These are phyloP conservation scores for Fusarium buharicum DNA, from an alignment of 2,329 filamentous ascomycete genomes.

Conservation along the genomic window DNA sequence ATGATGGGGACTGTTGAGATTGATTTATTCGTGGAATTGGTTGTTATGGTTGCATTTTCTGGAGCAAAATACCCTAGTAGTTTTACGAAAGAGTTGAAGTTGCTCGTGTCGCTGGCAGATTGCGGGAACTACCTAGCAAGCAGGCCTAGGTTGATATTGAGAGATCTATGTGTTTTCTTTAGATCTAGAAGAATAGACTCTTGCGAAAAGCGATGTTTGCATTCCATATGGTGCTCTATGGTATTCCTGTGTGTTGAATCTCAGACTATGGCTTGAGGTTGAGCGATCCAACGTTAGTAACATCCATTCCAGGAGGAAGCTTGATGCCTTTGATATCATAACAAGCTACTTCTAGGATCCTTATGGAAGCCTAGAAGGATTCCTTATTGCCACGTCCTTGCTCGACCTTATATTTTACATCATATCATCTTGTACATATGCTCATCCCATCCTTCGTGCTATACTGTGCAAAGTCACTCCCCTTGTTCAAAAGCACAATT, in stretches of 20 bases:
- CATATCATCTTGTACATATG: slow-evolving; percentile 18
- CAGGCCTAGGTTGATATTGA: slow-evolving; percentile 25
- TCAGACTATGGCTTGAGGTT: not conserved
- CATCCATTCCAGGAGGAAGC: slow-evolving; percentile 5
- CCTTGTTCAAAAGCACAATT: slow-evolving; percentile 1
- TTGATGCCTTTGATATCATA: not conserved
- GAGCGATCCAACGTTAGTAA: not conserved
- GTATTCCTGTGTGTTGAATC: not conserved
- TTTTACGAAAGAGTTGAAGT: slow-evolving; percentile 29
- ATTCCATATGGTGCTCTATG: slow-evolving; percentile 1
- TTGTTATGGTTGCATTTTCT: slow-evolving; percentile 26
- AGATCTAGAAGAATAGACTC: slow-evolving; percentile 15
- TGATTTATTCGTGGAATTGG: slow-evolving; percentile 26
- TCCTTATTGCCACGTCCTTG: slow-evolving; percentile 4
- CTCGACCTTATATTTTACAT: slow-evolving; percentile 6
- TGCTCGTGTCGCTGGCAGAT: slow-evolving; percentile 29
- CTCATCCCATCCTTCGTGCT: not conserved
- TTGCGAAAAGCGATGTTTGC: not conserved
- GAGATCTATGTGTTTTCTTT: slow-evolving; percentile 17
- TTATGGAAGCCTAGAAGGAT: not conserved
- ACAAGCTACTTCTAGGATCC: not conserved
- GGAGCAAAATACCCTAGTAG: slow-evolving; percentile 38
- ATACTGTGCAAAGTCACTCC: slow-evolving; percentile 36
- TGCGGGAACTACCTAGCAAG: slow-evolving; percentile 13
- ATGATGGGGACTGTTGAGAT: slow-evolving; percentile 8